Conservation (phyloP, 2,329 filamentous ascomycete species). For the Aspergillus latus region DNA sequence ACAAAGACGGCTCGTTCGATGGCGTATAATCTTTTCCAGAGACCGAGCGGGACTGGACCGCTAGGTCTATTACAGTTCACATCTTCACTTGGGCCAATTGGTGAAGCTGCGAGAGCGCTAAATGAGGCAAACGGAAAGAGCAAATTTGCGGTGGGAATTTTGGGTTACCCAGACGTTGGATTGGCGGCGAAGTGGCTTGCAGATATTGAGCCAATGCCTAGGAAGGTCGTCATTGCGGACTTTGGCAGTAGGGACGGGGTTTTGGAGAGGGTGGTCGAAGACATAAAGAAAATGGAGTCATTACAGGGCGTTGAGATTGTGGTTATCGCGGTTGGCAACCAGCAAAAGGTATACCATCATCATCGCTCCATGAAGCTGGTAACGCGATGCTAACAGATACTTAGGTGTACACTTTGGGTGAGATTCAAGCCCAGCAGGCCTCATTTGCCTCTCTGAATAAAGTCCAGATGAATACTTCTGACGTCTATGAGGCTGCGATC, state of each 20-base stretch:
- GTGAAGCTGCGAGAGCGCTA: conserved; percentile 4
- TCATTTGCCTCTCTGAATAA: not conserved
- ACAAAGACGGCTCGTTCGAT: conserved; percentile 33
- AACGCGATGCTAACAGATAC: not conserved
- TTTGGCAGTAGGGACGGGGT: conserved; percentile 16
- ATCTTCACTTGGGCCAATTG: conserved; percentile 17
- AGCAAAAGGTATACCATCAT: conserved; percentile 17
- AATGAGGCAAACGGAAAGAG: not conserved
- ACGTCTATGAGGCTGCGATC: not conserved
- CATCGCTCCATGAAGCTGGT: not conserved
- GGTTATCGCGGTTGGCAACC: conserved; percentile 18
- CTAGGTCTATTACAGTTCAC: conserved; percentile 31
- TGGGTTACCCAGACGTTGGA: conserved; percentile 13
- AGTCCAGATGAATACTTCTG: not conserved
- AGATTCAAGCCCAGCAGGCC: not conserved
- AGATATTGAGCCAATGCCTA: conserved; percentile 1
- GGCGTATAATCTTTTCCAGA: conserved; percentile 25
- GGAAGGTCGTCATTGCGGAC: conserved; percentile 21
- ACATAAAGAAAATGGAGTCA: not conserved
- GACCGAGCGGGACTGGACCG: conserved; percentile 19
- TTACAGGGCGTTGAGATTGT: conserved; percentile 10
- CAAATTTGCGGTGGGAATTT: conserved; percentile 8
- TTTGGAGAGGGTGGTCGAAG: conserved; percentile 4
- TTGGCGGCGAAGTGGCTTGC: conserved; percentile 13
- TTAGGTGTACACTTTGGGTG: not conserved